phyloP scores from a whole-genome alignment of 208 protist species.

The Trichomonas gallinae region DNA sequence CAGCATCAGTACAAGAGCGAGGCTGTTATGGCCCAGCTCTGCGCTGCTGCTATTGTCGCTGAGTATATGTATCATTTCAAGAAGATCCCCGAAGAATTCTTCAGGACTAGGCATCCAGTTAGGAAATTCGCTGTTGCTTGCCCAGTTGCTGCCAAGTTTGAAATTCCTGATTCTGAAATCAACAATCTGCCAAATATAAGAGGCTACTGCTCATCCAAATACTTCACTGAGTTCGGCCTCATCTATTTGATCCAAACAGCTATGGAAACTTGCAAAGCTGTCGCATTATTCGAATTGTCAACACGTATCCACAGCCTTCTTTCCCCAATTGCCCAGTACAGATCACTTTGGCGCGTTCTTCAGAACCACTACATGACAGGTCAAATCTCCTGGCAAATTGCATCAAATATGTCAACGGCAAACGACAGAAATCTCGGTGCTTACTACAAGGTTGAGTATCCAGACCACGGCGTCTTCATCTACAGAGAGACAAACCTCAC shows the following conservation, averaged over 20 bases:
- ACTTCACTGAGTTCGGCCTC: neutral
- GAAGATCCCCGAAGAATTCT: neutral
- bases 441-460: neutral
- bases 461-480: neutral
- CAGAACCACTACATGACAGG: neutral
- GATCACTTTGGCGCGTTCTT: neutral
- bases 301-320: neutral
- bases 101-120: neutral
- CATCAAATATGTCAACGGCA: neutral
- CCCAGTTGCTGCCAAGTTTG: neutral
- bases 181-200: neutral
- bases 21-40: neutral
- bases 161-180: neutral
- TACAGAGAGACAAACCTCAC: neutral
- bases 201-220: neutral
- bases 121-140: neutral
- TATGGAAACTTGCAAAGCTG: neutral
- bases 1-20: neutral
- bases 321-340: neutral
- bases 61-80: neutral
- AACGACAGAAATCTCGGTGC: neutral
- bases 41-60: neutral
- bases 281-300: neutral
- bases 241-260: neutral
- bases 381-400: neutral